Conservation (phyloP, 129 eudicot genomes). For the Artemisia argyi region DNA sequence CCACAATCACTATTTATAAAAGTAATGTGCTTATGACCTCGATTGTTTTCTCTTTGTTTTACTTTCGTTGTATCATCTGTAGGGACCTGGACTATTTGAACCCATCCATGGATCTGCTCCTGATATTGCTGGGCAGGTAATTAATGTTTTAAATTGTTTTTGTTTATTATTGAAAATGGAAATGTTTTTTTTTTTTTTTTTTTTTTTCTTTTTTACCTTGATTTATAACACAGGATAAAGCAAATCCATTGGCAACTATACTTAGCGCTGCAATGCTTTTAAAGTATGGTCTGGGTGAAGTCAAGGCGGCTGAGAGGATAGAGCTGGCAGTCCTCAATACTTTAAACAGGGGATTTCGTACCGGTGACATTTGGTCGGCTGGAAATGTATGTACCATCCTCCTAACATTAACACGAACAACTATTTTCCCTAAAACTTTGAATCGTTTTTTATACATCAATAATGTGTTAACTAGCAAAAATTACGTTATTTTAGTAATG, state of each 20-base stretch:
- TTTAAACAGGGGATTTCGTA: slow-evolving; percentile 70
- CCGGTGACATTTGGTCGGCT: slow-evolving; percentile 75
- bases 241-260: slow-evolving; percentile 90
- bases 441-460: too few relatives aligned
- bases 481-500: too few relatives aligned
- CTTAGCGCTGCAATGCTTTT: slow-evolving; percentile 96
- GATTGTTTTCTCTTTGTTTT: not conserved
- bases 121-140: slow-evolving; percentile 94
- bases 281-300: slow-evolving; percentile 86
- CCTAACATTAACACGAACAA: not conserved
- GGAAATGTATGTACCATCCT: slow-evolving; percentile 61
- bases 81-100: slow-evolving; percentile 97
- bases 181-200: not conserved
- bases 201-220: not conserved
- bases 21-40: not conserved
- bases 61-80: not conserved
- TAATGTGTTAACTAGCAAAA: too few relatives aligned
- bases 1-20: slow-evolving; percentile 9
- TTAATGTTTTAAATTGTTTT: not conserved
- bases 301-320: slow-evolving; percentile 76
- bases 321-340: slow-evolving; percentile 80
- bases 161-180: not conserved
- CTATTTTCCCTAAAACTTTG: too few relatives aligned
- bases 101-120: slow-evolving; percentile 99
- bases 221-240: slow-evolving; percentile 67